These are phyloP conservation scores for Lactarius akahatsu DNA, from an alignment of 768 basidiomycete species.

Conservation along the genomic window DNA sequence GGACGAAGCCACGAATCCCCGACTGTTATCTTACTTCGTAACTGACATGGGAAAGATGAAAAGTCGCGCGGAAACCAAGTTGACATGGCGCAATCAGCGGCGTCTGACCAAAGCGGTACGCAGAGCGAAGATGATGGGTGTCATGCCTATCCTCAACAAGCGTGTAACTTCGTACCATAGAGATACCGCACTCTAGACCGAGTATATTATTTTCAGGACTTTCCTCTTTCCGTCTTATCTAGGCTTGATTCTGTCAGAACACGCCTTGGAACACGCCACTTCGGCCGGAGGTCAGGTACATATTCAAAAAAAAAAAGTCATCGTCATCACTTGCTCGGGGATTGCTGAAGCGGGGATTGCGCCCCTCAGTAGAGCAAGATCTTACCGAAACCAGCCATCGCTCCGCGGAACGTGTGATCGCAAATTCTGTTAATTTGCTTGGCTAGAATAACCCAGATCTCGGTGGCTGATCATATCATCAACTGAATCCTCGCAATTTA, in stretches of 20 bases:
- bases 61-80: constrained; percentile 60
- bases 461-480: not conserved
- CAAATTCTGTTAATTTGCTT: constrained; percentile 7
- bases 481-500: not conserved
- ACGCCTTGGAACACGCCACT: not conserved
- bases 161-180: constrained; percentile 7
- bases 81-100: constrained; percentile 80
- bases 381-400: constrained; percentile 12
- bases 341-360: not conserved
- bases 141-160: constrained; percentile 52
- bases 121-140: constrained; percentile 88
- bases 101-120: constrained; percentile 81
- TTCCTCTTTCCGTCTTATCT: constrained; percentile 3
- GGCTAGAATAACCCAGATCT: not conserved
- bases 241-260: not conserved
- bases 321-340: constrained; percentile 12
- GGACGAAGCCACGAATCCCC: constrained; percentile 59
- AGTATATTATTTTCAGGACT: not conserved
- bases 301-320: not conserved
- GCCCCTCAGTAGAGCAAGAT: constrained; percentile 10
- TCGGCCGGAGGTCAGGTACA: too few relatives aligned
- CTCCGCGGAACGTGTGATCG: constrained; percentile 19
- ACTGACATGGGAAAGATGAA: constrained; percentile 81
- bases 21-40: constrained; percentile 56
- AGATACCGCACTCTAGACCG: constrained; percentile 5